These are phyloP conservation scores for Lathyrus sativus DNA, from an alignment of 306 rosid species.

Conservation along the genomic window DNA sequence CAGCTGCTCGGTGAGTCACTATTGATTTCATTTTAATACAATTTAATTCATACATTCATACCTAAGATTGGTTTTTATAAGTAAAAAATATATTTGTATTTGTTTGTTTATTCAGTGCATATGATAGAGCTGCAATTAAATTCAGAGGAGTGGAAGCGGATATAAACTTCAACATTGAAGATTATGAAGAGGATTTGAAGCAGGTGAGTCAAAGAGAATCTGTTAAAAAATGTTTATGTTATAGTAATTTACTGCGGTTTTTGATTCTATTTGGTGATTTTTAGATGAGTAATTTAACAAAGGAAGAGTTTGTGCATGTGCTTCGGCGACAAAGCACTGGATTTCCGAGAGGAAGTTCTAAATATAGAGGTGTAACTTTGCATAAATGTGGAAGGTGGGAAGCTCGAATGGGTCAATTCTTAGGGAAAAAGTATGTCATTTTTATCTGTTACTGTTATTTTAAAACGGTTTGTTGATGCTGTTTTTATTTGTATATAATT, in stretches of 20 bases:
- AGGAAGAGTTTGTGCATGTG: slow-evolving; percentile 99
- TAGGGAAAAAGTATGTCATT: slow-evolving; percentile 77
- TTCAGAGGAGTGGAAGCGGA: slow-evolving; percentile 97
- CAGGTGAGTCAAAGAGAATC: slow-evolving; percentile 61
- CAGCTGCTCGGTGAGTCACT: slow-evolving; percentile 96
- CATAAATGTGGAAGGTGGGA: slow-evolving; percentile 99
- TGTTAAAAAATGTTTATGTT: neutral
- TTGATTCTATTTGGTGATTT: neutral
- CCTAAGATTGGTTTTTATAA: neutral
- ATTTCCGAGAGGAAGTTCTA: slow-evolving; percentile 98
- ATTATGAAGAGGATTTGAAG: slow-evolving; percentile 91
- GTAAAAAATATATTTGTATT: neutral
- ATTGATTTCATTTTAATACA: slow-evolving; percentile 1
- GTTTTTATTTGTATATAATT: neutral
- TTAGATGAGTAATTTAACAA: slow-evolving; percentile 91
- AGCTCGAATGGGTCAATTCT: slow-evolving; percentile 97
- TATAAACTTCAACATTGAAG: slow-evolving; percentile 85
- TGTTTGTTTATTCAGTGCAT: slow-evolving; percentile 62
- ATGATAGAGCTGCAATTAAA: slow-evolving; percentile 97
- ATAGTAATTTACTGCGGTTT: slow-evolving; percentile 8
- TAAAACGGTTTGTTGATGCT: neutral
- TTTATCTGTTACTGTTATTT: neutral
- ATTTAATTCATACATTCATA: neutral
- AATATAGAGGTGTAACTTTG: slow-evolving; percentile 96
- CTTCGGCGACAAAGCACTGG: slow-evolving; percentile 99